Base-by-base conservation (phyloP, 2,329 filamentous ascomycete genomes). In the Stachybotrys chlorohalonatus region DNA sequence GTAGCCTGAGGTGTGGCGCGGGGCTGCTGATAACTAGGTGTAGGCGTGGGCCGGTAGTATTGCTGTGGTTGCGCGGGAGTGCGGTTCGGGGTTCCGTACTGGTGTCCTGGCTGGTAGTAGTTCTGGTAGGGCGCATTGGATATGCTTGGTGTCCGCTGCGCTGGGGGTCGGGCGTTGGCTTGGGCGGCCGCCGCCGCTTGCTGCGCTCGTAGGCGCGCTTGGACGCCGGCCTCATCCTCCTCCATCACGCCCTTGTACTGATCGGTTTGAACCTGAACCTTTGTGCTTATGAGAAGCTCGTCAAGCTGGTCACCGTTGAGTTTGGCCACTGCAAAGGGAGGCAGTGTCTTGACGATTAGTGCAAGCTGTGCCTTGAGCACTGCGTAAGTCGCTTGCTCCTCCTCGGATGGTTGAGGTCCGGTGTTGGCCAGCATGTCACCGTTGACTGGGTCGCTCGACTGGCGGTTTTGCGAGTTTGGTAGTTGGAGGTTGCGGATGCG, bases 261-360 rank as follows among this genome's bases (percentile, higher is more conserved):
- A 52, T 86, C 84, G 7, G 80, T 84, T 57, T 88, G 83, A 50
- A 95, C 76, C 56, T 90, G 73, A 17, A 96, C 80, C 66, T 84
- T 90, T 49, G 84, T 89, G 71, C 86, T 93, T 65, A 95, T 87
- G 58, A 89, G 86, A 51, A 96, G 75, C 55, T 91, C 88, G 32
- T 86, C 86, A n/a, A 95, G 73, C 67, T 91, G 88, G 66, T 95
- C 87, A 9, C 90, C 90, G 63, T 95, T 86, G 57, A 96, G 75
- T 64, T 94, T 93, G 6, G 91, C 86, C 30, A 96, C 87, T 1
- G 88, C 89, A 65, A 90, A 94, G 1, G 91, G 91, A 1, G 91
- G 91, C 11, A 96, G 73, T 46, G 81, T 83, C 59, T 86, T 80
- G 57, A 95, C 81, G 58, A 95, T 83, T 32, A 91, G 74, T 0